Base-by-base conservation (phyloP, 2,329 filamentous ascomycete genomes). In the Hypoxylon rubiginosum region DNA sequence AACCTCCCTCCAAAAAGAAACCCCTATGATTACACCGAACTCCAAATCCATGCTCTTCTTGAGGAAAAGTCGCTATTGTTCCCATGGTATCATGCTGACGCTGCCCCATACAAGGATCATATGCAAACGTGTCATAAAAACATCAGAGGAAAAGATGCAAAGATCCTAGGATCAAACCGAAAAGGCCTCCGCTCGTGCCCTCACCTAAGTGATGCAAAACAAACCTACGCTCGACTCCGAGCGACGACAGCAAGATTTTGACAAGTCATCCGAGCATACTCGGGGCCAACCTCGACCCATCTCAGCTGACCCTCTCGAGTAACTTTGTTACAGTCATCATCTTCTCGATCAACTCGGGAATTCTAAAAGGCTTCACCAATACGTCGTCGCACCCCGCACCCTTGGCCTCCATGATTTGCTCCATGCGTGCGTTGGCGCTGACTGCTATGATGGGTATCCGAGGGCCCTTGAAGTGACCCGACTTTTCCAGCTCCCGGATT, bases 331-430 rank as follows among this genome's bases (percentile, higher is more conserved):
- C 79, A 10, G 80, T 73, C 69, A 83, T 81, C 78, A 91, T 88
- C 80, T 86, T 88, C 62, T 85, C 83, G 34, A 89, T 80, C 43
- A 91, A 74, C 68, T 90, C 88, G 4, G 84, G 82, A 72, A 90
- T 89, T 34, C 86, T 82, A 73, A 91, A 92, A 8, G 91, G 91
- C 78, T 93, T 93, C n/a, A 90, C 86, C 17, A 93, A 84, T 19
- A 92, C 87, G 73, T 88, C 88, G 71, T 91, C 87, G 69, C 85
- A 86, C 8, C 84, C 85, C 1, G 83, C 84, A 39, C 80, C 79
- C 60, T 81, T 82, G 1, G 85, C 85, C 67, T 83, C 81, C 52
- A 80, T 73, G 57, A 86, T 80, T 77, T 92, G 89, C 76, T 90
- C 88, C 30, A 83, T 82, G 39, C 90, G 81, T 15, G 89, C 90